These are phyloP conservation scores for Murraya koenigii DNA, from an alignment of 345 rosid genomes.

Conservation along the genomic window DNA sequence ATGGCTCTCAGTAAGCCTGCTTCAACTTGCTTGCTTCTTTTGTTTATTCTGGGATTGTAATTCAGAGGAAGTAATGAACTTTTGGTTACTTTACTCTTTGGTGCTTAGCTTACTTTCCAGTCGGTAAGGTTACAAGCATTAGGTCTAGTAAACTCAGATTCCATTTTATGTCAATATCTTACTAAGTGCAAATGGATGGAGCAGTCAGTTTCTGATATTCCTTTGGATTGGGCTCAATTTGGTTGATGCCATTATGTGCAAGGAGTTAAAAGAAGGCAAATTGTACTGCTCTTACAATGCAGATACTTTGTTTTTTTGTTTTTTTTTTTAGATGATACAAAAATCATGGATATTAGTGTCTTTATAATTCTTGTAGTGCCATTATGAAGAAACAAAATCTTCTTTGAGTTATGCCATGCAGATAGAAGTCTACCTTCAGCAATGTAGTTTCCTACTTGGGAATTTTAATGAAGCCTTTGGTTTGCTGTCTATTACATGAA, in stretches of 20 bases:
- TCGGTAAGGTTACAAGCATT: background rate
- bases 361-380: background rate
- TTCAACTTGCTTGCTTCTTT: background rate
- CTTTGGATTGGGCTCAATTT: background rate
- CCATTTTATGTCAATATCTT: background rate
- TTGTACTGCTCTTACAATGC: background rate
- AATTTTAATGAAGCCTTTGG: background rate
- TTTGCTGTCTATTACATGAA: background rate
- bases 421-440: background rate
- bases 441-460: background rate
- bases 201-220: background rate
- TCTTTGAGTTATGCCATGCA: background rate
- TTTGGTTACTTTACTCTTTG: background rate
- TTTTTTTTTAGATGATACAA: too few relatives aligned
- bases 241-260: background rate
- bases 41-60: background rate
- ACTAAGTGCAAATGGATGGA: background rate
- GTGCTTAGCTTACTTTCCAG: background rate
- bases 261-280: background rate
- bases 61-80: background rate
- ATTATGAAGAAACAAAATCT: background rate
- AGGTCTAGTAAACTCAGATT: background rate
- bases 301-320: background rate
- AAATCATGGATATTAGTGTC: background rate
- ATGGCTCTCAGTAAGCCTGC: conserved; percentile 23